Conservation (phyloP, 306 rosid genomes). For the Hylodesmum podocarpum region DNA sequence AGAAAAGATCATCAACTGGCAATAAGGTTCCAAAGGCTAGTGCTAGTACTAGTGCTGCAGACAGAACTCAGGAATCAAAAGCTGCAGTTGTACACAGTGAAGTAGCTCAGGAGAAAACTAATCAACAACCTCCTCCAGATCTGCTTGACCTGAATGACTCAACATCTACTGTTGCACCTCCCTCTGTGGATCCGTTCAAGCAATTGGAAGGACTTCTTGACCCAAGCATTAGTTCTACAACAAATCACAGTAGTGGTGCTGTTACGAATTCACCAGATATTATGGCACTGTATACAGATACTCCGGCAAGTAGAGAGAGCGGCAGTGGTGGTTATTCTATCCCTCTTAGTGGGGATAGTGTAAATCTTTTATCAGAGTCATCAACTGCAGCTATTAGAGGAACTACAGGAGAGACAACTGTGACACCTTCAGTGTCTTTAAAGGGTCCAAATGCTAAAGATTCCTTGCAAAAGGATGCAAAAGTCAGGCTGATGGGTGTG, state of each 20-base stretch:
- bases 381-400: constrained; percentile 29
- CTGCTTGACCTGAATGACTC: constrained; percentile 77
- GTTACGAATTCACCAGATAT: constrained; percentile 52
- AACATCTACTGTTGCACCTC: constrained; percentile 36
- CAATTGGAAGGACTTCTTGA: constrained; percentile 83
- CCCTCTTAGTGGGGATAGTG: constrained; percentile 36
- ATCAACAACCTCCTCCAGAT: constrained; percentile 65
- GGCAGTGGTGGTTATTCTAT: constrained; percentile 37
- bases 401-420: constrained; percentile 33
- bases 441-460: constrained; percentile 61
- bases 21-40: constrained; percentile 50
- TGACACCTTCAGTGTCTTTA: constrained; percentile 37
- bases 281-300: constrained; percentile 46
- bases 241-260: constrained; percentile 32
- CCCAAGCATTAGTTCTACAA: constrained; percentile 37
- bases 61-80: constrained; percentile 54
- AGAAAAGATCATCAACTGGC: constrained; percentile 55
- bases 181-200: constrained; percentile 65
- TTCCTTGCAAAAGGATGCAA: constrained; percentile 74
- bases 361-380: constrained; percentile 49
- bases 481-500: constrained; percentile 89
- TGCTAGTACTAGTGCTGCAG: constrained; percentile 40
- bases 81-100: constrained; percentile 37
- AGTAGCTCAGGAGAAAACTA: constrained; percentile 33
- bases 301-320: constrained; percentile 44